A percentile compares a stretch with the other conserved stretches of the same genome.
Conservation (phyloP, 495 filamentous ascomycete species). For the Apiosordaria backusii region DNA sequence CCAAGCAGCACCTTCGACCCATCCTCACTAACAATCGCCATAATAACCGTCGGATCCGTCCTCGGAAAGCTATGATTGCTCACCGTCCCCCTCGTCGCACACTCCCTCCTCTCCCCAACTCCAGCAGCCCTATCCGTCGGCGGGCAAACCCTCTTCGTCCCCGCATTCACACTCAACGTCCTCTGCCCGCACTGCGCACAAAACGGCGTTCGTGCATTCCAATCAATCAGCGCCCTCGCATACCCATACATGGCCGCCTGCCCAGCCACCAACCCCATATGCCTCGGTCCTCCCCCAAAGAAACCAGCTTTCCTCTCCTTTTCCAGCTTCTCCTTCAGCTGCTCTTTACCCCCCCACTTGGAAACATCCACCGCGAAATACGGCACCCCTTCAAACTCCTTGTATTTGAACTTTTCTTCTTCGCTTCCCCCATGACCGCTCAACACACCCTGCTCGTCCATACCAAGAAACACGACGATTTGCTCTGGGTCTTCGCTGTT, state of each 20-base stretch:
- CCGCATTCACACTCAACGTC: conserved; percentile 82
- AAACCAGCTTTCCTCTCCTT: conserved; percentile 28
- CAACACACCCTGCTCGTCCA: conserved; percentile 62
- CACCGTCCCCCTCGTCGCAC: conserved; percentile 69
- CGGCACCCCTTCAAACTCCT: conserved; percentile 66
- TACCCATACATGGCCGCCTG: conserved; percentile 86
- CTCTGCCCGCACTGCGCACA: conserved; percentile 82
- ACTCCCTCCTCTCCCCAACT: conserved; percentile 56
- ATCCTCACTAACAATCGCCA: conserved; percentile 78
- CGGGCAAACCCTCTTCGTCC: conserved; percentile 87
- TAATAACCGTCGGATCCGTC: conserved; percentile 93
- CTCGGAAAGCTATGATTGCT: conserved; percentile 89
- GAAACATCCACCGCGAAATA: conserved; percentile 91
- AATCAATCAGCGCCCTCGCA: conserved; percentile 83
- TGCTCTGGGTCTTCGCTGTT: conserved; percentile 65
- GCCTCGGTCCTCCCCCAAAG: conserved; percentile 27
- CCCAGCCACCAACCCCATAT: conserved; percentile 40
- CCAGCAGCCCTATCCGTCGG: conserved; percentile 61
- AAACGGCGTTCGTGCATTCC: conserved; percentile 91
- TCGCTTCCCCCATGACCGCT: conserved; percentile 1
- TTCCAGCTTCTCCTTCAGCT: conserved; percentile 37
- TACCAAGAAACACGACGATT: conserved; percentile 77
- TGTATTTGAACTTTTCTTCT: conserved; percentile 34
- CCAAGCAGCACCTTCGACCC: conserved; percentile 76
- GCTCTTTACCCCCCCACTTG: conserved; percentile 55